Evolutionary conservation across 2,329 filamentous ascomycete species (phyloP).

Genomic region (Ascomycota sp.): DNA sequence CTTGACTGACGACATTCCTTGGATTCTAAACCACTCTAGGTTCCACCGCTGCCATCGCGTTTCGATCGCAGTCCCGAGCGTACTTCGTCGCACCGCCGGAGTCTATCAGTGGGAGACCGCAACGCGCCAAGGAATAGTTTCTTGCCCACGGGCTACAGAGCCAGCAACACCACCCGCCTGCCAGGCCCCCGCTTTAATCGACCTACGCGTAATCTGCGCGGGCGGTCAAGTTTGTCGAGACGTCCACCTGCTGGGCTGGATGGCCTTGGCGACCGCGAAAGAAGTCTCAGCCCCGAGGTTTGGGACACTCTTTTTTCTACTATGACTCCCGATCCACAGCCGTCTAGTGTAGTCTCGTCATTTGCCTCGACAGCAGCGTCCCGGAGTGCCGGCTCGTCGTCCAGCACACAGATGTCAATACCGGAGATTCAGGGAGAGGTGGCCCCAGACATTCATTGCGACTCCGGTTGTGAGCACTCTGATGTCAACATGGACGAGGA

Average conservation of each 20-base stretch:
- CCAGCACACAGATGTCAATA: slow-evolving; percentile 16
- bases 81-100: not conserved
- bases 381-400: slow-evolving; percentile 22
- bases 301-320: slow-evolving; percentile 74
- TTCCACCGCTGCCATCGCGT: not conserved
- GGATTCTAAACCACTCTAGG: not conserved
- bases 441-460: slow-evolving; percentile 22
- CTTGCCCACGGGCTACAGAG: not conserved
- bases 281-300: slow-evolving; percentile 57
- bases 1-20: not conserved
- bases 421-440: slow-evolving; percentile 16
- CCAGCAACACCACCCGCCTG: not conserved
- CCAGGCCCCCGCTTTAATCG: not conserved
- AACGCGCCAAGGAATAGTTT: not conserved
- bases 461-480: slow-evolving; percentile 33
- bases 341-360: slow-evolving; percentile 64
- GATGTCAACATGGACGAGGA: slow-evolving; percentile 34
- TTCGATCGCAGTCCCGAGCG: slow-evolving; percentile 1
- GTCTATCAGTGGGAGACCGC: not conserved
- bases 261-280: slow-evolving; percentile 66
- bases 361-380: slow-evolving; percentile 43
- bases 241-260: slow-evolving; percentile 23
- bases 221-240: not conserved
- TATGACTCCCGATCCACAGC: slow-evolving; percentile 60
- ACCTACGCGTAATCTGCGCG: slow-evolving; percentile 5